phyloP scores from a whole-genome alignment of 1,139 yeast species.

The Saccharomyces hybrid region DNA sequence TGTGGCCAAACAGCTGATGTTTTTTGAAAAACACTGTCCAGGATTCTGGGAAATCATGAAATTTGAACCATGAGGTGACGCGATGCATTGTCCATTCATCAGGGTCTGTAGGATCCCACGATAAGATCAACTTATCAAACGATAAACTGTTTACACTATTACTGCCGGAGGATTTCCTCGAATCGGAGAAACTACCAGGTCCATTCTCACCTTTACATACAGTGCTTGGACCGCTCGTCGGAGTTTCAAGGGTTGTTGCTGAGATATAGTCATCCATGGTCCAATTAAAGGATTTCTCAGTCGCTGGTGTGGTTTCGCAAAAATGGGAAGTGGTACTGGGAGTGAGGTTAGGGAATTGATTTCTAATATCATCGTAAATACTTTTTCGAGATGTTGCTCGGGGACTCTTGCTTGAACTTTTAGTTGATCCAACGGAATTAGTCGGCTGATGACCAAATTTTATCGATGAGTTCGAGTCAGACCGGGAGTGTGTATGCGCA shows the following conservation, averaged over 20 bases:
- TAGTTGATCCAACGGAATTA: slow-evolving; percentile 6
- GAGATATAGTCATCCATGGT: background rate
- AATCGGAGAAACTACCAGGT: slow-evolving; percentile 4
- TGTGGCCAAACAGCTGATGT: slow-evolving; percentile 54
- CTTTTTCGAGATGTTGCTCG: background rate
- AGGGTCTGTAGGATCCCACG: slow-evolving; percentile 40
- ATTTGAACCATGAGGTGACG: slow-evolving; percentile 61
- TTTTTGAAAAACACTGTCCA: slow-evolving; percentile 63
- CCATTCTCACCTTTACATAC: background rate
- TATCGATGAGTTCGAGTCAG: slow-evolving; percentile 21
- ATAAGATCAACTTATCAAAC: slow-evolving; percentile 30
- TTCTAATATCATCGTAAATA: background rate
- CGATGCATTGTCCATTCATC: slow-evolving; percentile 63
- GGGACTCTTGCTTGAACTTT: background rate
- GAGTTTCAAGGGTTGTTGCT: background rate
- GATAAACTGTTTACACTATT: slow-evolving; percentile 20
- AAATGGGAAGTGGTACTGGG: background rate
- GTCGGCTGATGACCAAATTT: slow-evolving; percentile 10
- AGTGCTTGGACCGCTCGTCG: background rate
- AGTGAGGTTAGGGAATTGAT: background rate
- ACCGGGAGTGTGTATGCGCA: slow-evolving; percentile 22
- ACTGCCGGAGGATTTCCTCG: slow-evolving; percentile 30
- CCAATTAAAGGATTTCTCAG: background rate
- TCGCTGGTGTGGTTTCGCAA: background rate
- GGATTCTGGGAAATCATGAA: slow-evolving; percentile 57